phyloP scores from a whole-genome alignment of 2,329 filamentous ascomycete genomes.

The Aurifilum marmelostoma region DNA sequence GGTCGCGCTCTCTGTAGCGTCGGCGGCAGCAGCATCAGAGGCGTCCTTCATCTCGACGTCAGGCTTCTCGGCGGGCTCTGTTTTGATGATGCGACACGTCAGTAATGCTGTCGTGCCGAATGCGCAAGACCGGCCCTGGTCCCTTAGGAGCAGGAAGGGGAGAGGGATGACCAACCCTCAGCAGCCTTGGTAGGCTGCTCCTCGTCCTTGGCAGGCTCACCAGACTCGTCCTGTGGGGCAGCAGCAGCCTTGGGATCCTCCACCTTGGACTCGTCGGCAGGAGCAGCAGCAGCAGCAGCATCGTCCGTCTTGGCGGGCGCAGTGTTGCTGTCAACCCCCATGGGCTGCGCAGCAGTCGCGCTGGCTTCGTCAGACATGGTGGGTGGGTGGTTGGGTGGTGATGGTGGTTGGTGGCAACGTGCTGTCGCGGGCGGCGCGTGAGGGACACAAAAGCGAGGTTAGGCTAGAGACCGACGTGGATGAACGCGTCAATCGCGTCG shows the following conservation, averaged over 20 bases:
- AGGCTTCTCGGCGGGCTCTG: conserved; percentile 38
- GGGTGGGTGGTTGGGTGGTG: conserved; percentile 22
- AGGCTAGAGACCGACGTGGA: conserved; percentile 20
- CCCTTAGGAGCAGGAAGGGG: background rate
- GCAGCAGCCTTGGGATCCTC: conserved; percentile 23
- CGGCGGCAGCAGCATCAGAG: conserved; percentile 58
- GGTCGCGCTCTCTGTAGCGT: conserved; percentile 38
- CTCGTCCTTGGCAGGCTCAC: conserved; percentile 22
- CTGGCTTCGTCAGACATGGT: conserved; percentile 35
- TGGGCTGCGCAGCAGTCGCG: conserved; percentile 27
- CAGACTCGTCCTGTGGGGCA: conserved; percentile 27
- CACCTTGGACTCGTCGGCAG: conserved; percentile 29
- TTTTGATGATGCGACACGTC: conserved; percentile 34
- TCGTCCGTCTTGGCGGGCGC: conserved; percentile 19
- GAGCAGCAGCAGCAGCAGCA: conserved; percentile 14
- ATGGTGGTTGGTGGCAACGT: conserved; percentile 32
- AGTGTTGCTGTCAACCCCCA: conserved; percentile 17
- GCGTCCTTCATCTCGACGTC: conserved; percentile 73
- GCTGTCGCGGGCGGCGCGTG: conserved; percentile 33
- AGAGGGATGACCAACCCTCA: conserved; percentile 34
- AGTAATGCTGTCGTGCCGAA: conserved; percentile 29
- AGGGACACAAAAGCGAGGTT: conserved; percentile 25
- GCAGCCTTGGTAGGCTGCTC: conserved; percentile 31
- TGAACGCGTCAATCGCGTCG: conserved; percentile 32
- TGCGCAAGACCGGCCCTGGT: too few species aligned